Percentiles rank a stretch among this genome's conserved stretches.
These are phyloP conservation scores for Coniochaeta pulveracea DNA, from an alignment of 2,329 filamentous ascomycete genomes.

Conservation along the genomic window DNA sequence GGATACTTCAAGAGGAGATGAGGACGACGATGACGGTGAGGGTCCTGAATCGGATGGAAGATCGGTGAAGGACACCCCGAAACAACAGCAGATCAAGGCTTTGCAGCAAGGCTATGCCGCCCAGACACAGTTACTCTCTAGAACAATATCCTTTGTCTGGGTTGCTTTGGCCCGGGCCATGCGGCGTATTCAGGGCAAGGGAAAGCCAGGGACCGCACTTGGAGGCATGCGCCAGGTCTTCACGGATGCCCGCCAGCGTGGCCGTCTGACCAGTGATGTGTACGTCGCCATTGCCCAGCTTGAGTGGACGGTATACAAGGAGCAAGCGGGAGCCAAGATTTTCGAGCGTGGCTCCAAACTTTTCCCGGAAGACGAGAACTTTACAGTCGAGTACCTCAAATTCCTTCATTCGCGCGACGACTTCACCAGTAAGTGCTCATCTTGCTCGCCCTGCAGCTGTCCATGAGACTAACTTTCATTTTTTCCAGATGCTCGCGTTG, in stretches of 20 bases:
- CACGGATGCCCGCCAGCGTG: slow-evolving; percentile 74
- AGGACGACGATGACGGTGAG: slow-evolving; percentile 37
- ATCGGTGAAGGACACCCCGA: slow-evolving; percentile 37
- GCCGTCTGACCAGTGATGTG: slow-evolving; percentile 84
- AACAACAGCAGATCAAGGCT: slow-evolving; percentile 51
- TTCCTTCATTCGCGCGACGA: slow-evolving; percentile 88
- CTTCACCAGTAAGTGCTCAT: slow-evolving; percentile 68
- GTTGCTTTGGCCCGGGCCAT: slow-evolving; percentile 90
- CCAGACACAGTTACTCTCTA: slow-evolving; percentile 66
- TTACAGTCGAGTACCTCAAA: slow-evolving; percentile 92
- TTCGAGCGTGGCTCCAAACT: slow-evolving; percentile 89
- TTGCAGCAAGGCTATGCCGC: slow-evolving; percentile 57
- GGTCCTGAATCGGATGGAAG: slow-evolving; percentile 32
- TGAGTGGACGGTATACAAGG: slow-evolving; percentile 93
- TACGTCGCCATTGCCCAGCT: slow-evolving; percentile 90
- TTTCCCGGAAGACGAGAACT: slow-evolving; percentile 87
- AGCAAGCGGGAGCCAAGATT: slow-evolving; percentile 84
- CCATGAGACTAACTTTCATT: no score
- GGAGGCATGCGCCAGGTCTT: slow-evolving; percentile 79
- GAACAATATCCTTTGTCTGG: slow-evolving; percentile 87
- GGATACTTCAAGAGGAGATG: slow-evolving; percentile 9
- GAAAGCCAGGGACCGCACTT: slow-evolving; percentile 42
- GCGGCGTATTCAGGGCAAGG: slow-evolving; percentile 85
- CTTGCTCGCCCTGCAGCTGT: no score
- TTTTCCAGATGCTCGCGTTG: slow-evolving; percentile 70